Base-by-base conservation (phyloP, 2,329 filamentous ascomycete species). In the Laburnicola sp. region DNA sequence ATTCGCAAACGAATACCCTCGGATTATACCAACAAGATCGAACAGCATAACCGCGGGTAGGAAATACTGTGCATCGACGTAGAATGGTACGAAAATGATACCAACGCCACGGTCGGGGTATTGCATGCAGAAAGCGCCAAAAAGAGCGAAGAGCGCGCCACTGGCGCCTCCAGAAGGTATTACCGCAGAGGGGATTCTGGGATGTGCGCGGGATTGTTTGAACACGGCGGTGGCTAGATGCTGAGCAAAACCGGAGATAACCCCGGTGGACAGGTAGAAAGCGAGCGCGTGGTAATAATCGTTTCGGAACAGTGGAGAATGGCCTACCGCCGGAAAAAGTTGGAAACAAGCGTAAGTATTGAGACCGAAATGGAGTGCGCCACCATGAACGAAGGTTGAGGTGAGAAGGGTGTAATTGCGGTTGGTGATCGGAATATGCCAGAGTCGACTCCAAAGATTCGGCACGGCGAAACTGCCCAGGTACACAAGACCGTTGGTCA, bases 81-180 rank as follows among this genome's bases (percentile, higher is more conserved):
- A 44, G 11, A 66, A 53, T 1, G 69, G 69, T 3, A 72, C n/a
- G 32, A 72, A 68, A 10, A 72, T 48, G 32, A 72, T 62, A 1
- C 68, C 68, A 2, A 72, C 48, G 6, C 61, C 56, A 11, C 60
- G 57, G 7, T 59, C 56, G 0, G 69, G 69, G 44, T 68, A 70
- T 40, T 70, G 59, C 57, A 64, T 63, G 37, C 67, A 70, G 38
- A 68, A 72, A 2, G 58, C 56, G 7, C 64, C 62, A 2, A 69
- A 48, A 3, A 69, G 48, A 9, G 60, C 65, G 41, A 71, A 70
- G 5, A 72, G 45, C 7, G 69, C 69, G 21, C 69, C 69, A 47
- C 67, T 70, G 4, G 68, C 67, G 26, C 69, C 69, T n/a, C 67
- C 67, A 27, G 59, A 60, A 31, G 58, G 56, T 31, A 68, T 64